Base-by-base conservation (phyloP, 2,329 filamentous ascomycete species). In the Hansfordia pulvinata region DNA sequence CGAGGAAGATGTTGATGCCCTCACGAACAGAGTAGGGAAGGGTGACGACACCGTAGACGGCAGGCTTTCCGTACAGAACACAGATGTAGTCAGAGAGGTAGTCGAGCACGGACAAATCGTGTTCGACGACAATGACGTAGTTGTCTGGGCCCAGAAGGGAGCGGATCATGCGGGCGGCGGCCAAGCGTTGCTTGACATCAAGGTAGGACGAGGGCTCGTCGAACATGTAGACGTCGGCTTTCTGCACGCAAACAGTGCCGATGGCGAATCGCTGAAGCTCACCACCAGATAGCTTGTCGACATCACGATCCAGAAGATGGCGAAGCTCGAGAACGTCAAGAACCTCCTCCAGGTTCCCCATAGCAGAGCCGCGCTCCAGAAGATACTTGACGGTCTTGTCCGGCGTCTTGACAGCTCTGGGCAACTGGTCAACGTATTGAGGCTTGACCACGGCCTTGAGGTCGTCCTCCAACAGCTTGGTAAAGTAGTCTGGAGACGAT, bases 151-250 rank as follows among this genome's bases (percentile, higher is more conserved):
- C 72, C 29, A 94, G 71, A 26, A 98, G 74, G 36, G 83, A 86
- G 39, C 90, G 85, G 44, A 98, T 96, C 42, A 93, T 82, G 42
- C 79, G 74, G 43, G 84, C 88, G 36, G 92, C 90, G 41, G 79
- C 81, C 40, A 98, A 64, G 76, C 90, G 82, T 60, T 98, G 90
- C 70, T 96, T 96, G 50, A 98, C 90, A 79, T 98, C 92, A 31
- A 98, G 72, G 57, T 94, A 98, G 19, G 90, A 98, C 20, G 88
- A 96, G 11, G 92, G 92, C 63, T 98, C 90, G 56, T 98, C 90
- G 47, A 98, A 98, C 90, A 98, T 96, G 68, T 98, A 98, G 8
- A 93, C 84, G 53, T 98, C 90, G 41, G 88, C 88, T 46, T 93
- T 76, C 54, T 96, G 88, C 13, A 96, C 86, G 46, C 86, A 93